Evolutionary conservation across 352 stramenopile species (phyloP), one percentile per base, ranked within the genome.

Genomic region (Globisporangium solare): DNA sequence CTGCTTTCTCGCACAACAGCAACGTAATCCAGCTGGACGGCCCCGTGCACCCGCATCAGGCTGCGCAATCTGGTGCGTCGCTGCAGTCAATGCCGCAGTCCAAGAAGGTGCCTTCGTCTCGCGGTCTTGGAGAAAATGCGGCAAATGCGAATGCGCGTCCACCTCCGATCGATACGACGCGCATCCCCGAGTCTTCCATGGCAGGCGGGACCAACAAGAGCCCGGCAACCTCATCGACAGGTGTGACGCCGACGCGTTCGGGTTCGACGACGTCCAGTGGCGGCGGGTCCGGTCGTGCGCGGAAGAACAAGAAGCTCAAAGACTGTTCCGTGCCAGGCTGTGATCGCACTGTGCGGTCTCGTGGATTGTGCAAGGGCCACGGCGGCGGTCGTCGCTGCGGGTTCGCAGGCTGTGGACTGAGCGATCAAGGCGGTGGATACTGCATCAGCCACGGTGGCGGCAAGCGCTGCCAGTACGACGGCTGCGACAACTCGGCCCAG

Each of bases 281-380:
- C 31, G 45, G 63, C 35, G 45, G 63, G 1, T 68, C 60, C 4
- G 62, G 53, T 17, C 68, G 68, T 42, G 68, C 73, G 20, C 75
- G 75, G 57, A 91, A 91, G 70, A 82, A 77, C 62, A 89, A 88
- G 63, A 94, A 94, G 63, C 68, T 89, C 50, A 91, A 90, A 58
- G 81, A 90, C 51, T 94, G 84, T 61, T 89, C 84, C 13, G 79
- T 91, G 15, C 73, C 76, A 8, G 75, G 76, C 14, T 94, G 84
- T 39, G 74, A 84, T 50, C 81, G 81, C 24, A 91, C 79, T 0
- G 79, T 94, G 51, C 80, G 84, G 14, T 92, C 84, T 17, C 76
- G 80, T 20, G 84, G 84, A 17, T 70, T 89, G 13, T 94, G 84
- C 76, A 92, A 92, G 49, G 79, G 75, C 6, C 84, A 92, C 47